Base-by-base conservation (phyloP, 2,329 filamentous ascomycete genomes). In the Orbilia brochopaga region DNA sequence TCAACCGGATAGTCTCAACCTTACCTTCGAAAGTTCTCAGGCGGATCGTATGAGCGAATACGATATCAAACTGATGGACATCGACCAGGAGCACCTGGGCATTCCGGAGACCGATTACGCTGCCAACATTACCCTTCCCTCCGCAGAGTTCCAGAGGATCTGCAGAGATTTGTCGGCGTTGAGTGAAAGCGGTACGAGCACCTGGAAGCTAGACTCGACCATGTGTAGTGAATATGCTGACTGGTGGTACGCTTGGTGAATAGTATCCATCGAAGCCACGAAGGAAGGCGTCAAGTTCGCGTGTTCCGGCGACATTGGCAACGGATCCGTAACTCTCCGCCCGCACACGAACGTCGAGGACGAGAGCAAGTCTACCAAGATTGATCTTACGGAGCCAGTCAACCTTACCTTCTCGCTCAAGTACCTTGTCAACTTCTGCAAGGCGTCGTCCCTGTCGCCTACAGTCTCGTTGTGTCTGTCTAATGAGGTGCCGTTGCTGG, bases 391-490 rank as follows among this genome's bases (percentile, higher is more conserved):
- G 42, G 95, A 99, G 83, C 91, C 94, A 57, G 94, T 99, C 73
- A 85, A 90, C 37, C 86, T 99, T 74, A 97, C 93, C 55, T 99
- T 99, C 84, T 97, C 94, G 35, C 89, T 99, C 78, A 99, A 99
- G 84, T 99, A 99, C 83, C 88, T 99, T 1, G 91, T 96, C 85
- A 97, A 97, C 86, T 99, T 99, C 84, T 97, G 94, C 90, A 99
- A 99, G 84, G 95, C 95, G 35, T 90, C 91, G 74, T 88, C 87
- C 59, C 84, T 99, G 73, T 93, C 92, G 42, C 83, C 81, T 76
- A 85, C 86, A 75, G 95, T 99, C 81, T 94, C 90, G 83, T 88
- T 99, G 77, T 96, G 90, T 82, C 85, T 99, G 76, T 97, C 93
- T 59, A 92, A 92, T 81, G 94, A 99, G 82, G 93, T 99, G 57